Evolutionary conservation across 768 basidiomycete genomes (phyloP), one percentile per base, ranked within the genome.

Genomic region (Tylopilus vinaceipallidus): DNA sequence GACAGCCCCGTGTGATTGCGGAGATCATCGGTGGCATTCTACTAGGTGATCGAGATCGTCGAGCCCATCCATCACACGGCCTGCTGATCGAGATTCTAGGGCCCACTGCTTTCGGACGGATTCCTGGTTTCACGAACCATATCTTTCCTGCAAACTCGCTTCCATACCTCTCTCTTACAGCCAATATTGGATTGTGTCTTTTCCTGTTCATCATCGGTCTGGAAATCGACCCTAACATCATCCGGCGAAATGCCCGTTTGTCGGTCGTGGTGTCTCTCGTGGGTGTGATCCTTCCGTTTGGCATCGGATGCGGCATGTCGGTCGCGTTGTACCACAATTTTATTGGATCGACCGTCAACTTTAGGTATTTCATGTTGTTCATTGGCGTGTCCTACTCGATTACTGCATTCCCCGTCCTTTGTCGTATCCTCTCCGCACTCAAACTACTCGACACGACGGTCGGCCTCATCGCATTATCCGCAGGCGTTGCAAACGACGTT

Each of bases 141-240:
- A 83, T 98, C 48, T 98, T 98, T 66, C 93, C 95, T 0, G 0
- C 68, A 0, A 67, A 64, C 0, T 93, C 92, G 0, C 59, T 79
- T 4, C 74, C 93, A 0, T 95, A 82, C 66, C 82, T 98, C 29
- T 84, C 82, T 34, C 84, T 98, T 30, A 84, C 88, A 23, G 90
- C 95, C 17, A 92, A 88, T 61, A 88, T 99, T 55, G 95, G 91
- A 1, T 77, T 91, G 8, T 86, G 84, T 55, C 80, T 94, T 39
- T 94, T 91, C 72, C 80, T 98, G 11, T 98, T 98, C 73, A 81
- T 98, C 53, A 86, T 98, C 30, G 95, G 95, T 1, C 82, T 95
- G 17, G 90, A 92, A 71, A 94, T 97, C 49, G 97, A 98, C 55
- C 72, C 80, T 0, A 72, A 74, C 4, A 73, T 97, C 51, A 87